Evolutionary conservation across 768 basidiomycete species (phyloP), one percentile per base, ranked within the genome.

Genomic region (Kwoniella sp.): DNA sequence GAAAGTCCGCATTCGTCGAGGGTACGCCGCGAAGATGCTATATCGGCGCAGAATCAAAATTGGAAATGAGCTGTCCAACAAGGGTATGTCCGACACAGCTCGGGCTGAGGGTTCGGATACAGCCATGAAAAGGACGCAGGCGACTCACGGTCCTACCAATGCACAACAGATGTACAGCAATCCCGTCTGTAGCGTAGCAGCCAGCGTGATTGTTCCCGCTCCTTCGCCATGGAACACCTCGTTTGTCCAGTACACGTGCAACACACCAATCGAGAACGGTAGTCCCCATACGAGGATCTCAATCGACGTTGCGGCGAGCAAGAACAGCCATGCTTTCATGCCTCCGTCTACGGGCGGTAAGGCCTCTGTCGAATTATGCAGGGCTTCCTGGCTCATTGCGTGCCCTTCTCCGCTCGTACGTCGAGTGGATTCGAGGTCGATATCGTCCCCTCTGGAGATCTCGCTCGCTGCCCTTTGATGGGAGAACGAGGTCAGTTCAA

Each of bases 241-340:
- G 26, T 65, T 66, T 7, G 72, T 74, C 75, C 77, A 79, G 34
- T 76, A 79, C 29, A 61, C 58, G 58, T 76, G 72, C 37, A 79
- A 61, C 13, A 79, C 68, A 58, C 77, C 77, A 47, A 79, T 71
- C 26, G 72, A 72, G 54, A 75, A 79, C 13, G 77, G 77, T 25
- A 79, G 30, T 9, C 77, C 77, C 75, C 75, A 79, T 0, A 76
- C 65, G 1, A 73, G 57, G 7, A 68, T 58, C 62, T 79, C 77
- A 13, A 75, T 73, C 1, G 61, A 45, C 0, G 77, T 79, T 7
- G 75, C 75, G 5, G 57, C 77, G 0, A 71, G n/a, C 11, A 78
- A 56, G 59, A 78, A 78, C 0, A 68, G 48, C 77, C 77, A 78
- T 28, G 77, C 77, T 2, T 65, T 28, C 13, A n/a, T 22, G 15